phyloP scores from a whole-genome alignment of 768 basidiomycete genomes.

The Russula lepida region DNA sequence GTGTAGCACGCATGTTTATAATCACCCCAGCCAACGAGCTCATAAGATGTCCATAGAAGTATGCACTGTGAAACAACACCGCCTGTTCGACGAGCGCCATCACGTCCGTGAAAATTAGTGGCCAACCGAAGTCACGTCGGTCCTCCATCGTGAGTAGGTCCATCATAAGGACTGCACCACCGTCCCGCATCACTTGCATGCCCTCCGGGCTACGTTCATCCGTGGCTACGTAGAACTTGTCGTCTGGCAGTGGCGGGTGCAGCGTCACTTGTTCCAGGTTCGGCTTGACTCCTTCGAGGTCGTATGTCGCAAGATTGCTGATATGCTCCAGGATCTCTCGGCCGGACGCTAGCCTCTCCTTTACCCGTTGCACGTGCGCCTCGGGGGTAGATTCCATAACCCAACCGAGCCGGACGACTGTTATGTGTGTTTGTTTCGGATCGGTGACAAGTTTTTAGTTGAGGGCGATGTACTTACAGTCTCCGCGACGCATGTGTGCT shows the following conservation, averaged over 20 bases:
- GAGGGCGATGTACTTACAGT: conserved; percentile 27
- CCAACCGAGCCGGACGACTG: conserved; percentile 31
- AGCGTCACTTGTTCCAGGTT: conserved; percentile 7
- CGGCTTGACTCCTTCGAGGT: conserved; percentile 2
- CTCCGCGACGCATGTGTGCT: conserved; percentile 38
- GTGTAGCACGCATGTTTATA: conserved; percentile 31
- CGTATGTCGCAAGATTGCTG: conserved; percentile 4
- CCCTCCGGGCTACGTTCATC: conserved; percentile 35
- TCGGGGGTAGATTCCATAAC: conserved; percentile 30
- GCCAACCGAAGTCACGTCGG: conserved; percentile 33
- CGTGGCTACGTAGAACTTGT: conserved; percentile 30
- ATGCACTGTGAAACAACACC: conserved; percentile 28
- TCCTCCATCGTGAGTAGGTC: conserved; percentile 39
- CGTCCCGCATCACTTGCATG: conserved; percentile 27
- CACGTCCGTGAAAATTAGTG: conserved; percentile 36
- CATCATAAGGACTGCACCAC: conserved; percentile 35
- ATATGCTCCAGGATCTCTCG: conserved; percentile 24
- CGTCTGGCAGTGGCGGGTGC: conserved; percentile 1
- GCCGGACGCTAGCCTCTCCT: conserved; percentile 24
- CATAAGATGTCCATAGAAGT: conserved; percentile 33
- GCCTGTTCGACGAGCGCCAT: conserved; percentile 37
- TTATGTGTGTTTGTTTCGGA: neutral
- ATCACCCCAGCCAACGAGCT: conserved; percentile 35
- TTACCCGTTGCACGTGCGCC: conserved; percentile 32
- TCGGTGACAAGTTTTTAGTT: conserved; percentile 2